Evolutionary conservation across 1,284 basidiomycete genomes (phyloP).

Genomic region (Malassezia japonica): DNA sequence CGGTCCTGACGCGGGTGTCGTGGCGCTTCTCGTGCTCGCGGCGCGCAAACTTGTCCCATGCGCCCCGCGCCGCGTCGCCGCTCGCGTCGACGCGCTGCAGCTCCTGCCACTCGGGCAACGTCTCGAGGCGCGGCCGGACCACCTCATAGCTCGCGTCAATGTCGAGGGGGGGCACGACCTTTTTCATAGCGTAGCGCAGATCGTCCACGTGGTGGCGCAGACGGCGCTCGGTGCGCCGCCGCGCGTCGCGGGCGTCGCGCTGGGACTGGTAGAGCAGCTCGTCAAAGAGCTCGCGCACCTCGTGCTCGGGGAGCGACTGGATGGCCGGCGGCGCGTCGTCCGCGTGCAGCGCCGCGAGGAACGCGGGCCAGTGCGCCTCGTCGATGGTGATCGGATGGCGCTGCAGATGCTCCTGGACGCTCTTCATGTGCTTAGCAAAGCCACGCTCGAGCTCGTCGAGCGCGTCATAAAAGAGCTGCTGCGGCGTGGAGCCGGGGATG

Average conservation of each 20-base stretch:
- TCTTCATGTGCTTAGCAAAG: conserved; percentile 64
- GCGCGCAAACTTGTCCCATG: conserved; percentile 41
- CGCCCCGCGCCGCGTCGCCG: conserved; percentile 22
- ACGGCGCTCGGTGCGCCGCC: conserved; percentile 74
- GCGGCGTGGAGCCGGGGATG: conserved; percentile 79
- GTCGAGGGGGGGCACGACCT: conserved; percentile 60
- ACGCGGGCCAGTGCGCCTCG: conserved; percentile 15
- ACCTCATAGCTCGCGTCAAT: conserved; percentile 21
- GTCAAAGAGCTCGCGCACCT: conserved; percentile 17
- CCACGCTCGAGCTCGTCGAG: conserved; percentile 77
- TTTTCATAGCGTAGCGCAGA: conserved; percentile 85
- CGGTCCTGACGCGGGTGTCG: neutral
- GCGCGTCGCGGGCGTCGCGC: conserved; percentile 57
- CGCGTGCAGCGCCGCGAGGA: conserved; percentile 1
- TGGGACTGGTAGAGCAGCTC: conserved; percentile 64
- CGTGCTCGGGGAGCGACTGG: conserved; percentile 3
- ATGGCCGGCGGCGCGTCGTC: neutral
- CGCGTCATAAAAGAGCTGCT: conserved; percentile 91
- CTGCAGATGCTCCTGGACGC: conserved; percentile 56
- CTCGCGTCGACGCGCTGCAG: conserved; percentile 22
- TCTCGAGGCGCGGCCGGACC: conserved; percentile 14
- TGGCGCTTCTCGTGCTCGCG: conserved; percentile 27
- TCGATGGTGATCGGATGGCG: conserved; percentile 20
- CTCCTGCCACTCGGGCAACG: conserved; percentile 21
- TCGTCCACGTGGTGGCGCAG: conserved; percentile 85